Conservation (phyloP, 352 stramenopile species). For the Pythium volutum region DNA sequence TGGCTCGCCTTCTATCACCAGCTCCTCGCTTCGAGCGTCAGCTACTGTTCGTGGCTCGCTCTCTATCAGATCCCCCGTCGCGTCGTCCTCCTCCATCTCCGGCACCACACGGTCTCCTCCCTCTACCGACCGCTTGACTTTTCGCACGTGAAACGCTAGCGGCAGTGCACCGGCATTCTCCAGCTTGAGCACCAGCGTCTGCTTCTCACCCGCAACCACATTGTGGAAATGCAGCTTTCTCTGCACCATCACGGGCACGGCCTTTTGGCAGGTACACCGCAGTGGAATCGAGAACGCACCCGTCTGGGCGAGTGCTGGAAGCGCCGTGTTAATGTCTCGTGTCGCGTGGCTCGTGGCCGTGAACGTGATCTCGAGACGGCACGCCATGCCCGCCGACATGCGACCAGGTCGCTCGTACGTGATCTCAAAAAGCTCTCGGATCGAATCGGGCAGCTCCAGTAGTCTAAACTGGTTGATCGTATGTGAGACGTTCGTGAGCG, state of each 20-base stretch:
- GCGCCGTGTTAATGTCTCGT: conserved; percentile 57
- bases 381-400: conserved; percentile 89
- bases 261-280: conserved; percentile 80
- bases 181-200: conserved; percentile 47
- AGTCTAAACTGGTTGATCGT: conserved; percentile 92
- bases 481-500: conserved; percentile 90
- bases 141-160: conserved; percentile 41
- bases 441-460: conserved; percentile 58
- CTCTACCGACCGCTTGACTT: not conserved
- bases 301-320: conserved; percentile 75
- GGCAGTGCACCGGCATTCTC: conserved; percentile 74
- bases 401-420: conserved; percentile 81
- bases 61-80: not conserved
- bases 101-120: not conserved
- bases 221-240: conserved; percentile 51
- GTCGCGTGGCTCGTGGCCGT: conserved; percentile 36
- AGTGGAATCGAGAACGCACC: conserved; percentile 78
- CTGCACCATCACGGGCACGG: conserved; percentile 54
- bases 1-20: not conserved
- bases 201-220: conserved; percentile 79
- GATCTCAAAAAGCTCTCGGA: conserved; percentile 88
- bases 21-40: not conserved
- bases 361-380: conserved; percentile 69
- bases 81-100: conserved; percentile 5
- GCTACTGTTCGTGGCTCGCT: not conserved